Evolutionary conservation across 1,139 yeast species (phyloP), one percentile per base, ranked within the genome.

Genomic region (Sugiyamaella paludigena): DNA sequence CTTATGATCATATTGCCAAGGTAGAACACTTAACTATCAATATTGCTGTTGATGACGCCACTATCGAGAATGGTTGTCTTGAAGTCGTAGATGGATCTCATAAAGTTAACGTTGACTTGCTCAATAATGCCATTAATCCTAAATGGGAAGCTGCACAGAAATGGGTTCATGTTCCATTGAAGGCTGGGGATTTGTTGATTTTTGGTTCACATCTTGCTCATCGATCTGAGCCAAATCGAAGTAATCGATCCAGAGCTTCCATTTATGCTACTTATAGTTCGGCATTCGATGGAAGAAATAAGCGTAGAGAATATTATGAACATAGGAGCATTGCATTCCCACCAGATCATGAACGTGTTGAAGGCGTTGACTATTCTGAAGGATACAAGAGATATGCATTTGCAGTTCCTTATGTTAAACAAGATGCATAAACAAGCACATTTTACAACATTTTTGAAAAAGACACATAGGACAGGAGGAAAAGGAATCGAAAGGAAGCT

Each of bases 281-380:
- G 7, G 41, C 41, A 12, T 26, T 26, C 2, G 41, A 38, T 16
- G 41, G 41, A 16, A 16, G 41, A 1, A 96, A 19, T 12, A 38
- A 38, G 38, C 30, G 50, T 24, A 39, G 33, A 16, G 39, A 31
- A 10, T 47, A 47, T 34, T 47, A 47, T 24, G 45, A 31, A 4
- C 50, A 47, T 33, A 35, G 50, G 29, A 40, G 48, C 11, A 40
- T 36, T 24, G 40, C 48, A 2, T 47, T 47, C 45, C 50, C 50
- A 4, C 50, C 50, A 11, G 50, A 47, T 32, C 50, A 47, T 37
- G 50, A 47, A 33, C 48, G 50, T 4, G 37, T 43, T 11, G 37
- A 39, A 10, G 52, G 49, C 1, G 72, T 94, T 31, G 34, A 31
- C 6, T 31, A 31, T 13, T 4, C 13, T 13, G 34, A 31, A 31